Evolutionary conservation across 306 rosid species (phyloP).

Genomic region (Lagenaria siceraria): DNA sequence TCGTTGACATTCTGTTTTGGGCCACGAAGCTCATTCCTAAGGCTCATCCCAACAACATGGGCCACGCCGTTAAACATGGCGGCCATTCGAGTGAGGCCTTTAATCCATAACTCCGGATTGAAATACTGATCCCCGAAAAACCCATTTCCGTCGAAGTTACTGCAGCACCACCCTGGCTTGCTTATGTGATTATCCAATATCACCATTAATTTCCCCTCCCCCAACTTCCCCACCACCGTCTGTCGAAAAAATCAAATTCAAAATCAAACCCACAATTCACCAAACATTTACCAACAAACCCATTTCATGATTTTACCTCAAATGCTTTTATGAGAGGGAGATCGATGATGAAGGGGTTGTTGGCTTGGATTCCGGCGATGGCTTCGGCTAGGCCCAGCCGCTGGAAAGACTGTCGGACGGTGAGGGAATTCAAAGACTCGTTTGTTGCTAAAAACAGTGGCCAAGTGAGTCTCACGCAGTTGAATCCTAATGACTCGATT

Average conservation of each 20-base stretch:
- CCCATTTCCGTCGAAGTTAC: constrained; percentile 51
- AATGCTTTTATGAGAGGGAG: constrained; percentile 57
- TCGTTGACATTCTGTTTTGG: constrained; percentile 58
- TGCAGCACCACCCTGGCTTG: constrained; percentile 82
- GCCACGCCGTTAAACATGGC: constrained; percentile 42
- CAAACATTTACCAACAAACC: not conserved
- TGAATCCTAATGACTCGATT: constrained; percentile 55
- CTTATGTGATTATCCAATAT: constrained; percentile 70
- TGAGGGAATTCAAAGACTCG: constrained; percentile 43
- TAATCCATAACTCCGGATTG: constrained; percentile 50
- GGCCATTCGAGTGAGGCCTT: constrained; percentile 74
- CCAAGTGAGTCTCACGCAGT: constrained; percentile 94
- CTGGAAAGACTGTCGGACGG: constrained; percentile 64
- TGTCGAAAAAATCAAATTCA: not conserved
- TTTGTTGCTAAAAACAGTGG: constrained; percentile 46
- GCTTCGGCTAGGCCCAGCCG: constrained; percentile 35
- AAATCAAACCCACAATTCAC: not conserved
- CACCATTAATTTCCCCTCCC: constrained; percentile 57
- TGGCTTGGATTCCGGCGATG: constrained; percentile 47
- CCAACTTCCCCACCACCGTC: constrained; percentile 60
- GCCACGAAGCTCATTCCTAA: constrained; percentile 83
- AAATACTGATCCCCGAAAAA: constrained; percentile 65
- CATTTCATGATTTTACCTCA: constrained; percentile 52
- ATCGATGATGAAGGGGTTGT: constrained; percentile 63
- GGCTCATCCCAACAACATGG: constrained; percentile 71